These are phyloP conservation scores for Candida peoriensis DNA, from an alignment of 805 yeast genomes.

Conservation along the genomic window DNA sequence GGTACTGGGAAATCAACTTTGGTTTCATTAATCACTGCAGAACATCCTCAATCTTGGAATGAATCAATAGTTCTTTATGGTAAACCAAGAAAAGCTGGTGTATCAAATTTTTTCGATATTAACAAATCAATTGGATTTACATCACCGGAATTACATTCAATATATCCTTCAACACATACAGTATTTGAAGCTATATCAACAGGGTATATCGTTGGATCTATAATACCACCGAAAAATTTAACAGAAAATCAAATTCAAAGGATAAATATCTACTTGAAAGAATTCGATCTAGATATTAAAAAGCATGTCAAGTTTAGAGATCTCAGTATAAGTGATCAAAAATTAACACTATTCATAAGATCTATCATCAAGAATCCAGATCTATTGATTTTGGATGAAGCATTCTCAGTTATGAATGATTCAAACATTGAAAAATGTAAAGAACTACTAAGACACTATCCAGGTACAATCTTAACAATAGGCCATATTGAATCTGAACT, in stretches of 20 bases:
- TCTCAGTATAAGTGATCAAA: conserved; percentile 68
- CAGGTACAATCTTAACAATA: conserved; percentile 70
- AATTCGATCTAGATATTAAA: conserved; percentile 37
- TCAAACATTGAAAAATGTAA: conserved; percentile 53
- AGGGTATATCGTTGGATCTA: conserved; percentile 70
- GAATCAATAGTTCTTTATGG: conserved; percentile 60
- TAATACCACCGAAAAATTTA: conserved; percentile 42
- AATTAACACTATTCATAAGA: conserved; percentile 68
- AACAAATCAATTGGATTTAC: conserved; percentile 79
- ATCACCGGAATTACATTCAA: conserved; percentile 88
- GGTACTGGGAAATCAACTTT: conserved; percentile 94
- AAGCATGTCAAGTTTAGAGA: conserved; percentile 44
- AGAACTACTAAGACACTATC: conserved; percentile 43
- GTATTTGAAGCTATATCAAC: conserved; percentile 59
- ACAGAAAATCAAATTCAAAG: conserved; percentile 30
- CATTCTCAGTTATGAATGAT: conserved; percentile 85
- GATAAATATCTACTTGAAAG: conserved; percentile 41
- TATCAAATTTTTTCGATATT: conserved; percentile 68
- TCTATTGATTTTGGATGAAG: conserved; percentile 82
- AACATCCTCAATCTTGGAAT: conserved; percentile 96
- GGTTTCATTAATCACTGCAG: conserved; percentile 79
- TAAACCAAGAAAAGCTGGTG: conserved; percentile 67
- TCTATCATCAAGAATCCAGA: conserved; percentile 76
- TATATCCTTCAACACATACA: conserved; percentile 60
- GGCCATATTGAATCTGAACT: conserved; percentile 81